A percentile compares a stretch with the other conserved stretches of the same genome.
These are phyloP conservation scores for Talaromyces proteolyticus DNA, from an alignment of 495 filamentous ascomycete species.

Conservation along the genomic window DNA sequence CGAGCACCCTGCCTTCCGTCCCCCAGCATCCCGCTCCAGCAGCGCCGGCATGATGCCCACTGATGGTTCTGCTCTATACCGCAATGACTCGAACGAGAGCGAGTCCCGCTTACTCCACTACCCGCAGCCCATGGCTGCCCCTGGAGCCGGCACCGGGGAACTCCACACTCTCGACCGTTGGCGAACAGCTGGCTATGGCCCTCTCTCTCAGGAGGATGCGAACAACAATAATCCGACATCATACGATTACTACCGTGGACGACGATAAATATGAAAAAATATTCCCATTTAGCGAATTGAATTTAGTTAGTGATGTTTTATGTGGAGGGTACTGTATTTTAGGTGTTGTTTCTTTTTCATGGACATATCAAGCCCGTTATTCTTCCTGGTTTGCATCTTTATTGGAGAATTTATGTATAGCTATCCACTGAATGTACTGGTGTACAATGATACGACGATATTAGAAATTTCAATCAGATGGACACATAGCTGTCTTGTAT, in stretches of 20 bases:
- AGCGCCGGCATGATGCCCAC: slow-evolving; percentile 6
- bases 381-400: too few species aligned
- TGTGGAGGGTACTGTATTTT: too few species aligned
- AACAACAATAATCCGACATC: slow-evolving; percentile 20
- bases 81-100: slow-evolving; percentile 33
- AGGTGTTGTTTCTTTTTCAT: too few species aligned
- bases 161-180: slow-evolving; percentile 35
- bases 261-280: slow-evolving; percentile 6
- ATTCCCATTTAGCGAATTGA: too few species aligned
- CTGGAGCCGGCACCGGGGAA: slow-evolving; percentile 8
- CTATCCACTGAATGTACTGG: too few species aligned
- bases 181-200: slow-evolving; percentile 42
- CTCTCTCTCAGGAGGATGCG: slow-evolving; percentile 37
- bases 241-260: slow-evolving; percentile 35
- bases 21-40: slow-evolving; percentile 21
- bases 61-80: slow-evolving; percentile 21
- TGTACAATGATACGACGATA: too few species aligned
- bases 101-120: slow-evolving; percentile 36
- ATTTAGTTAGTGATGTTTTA: too few species aligned
- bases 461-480: too few species aligned
- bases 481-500: too few species aligned
- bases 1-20: slow-evolving; percentile 33
- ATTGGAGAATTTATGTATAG: too few species aligned
- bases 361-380: too few species aligned
- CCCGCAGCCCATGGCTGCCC: slow-evolving; percentile 27